Evolutionary conservation across 257 asterid species (phyloP).

Genomic region (Galeopsis tetrahit): DNA sequence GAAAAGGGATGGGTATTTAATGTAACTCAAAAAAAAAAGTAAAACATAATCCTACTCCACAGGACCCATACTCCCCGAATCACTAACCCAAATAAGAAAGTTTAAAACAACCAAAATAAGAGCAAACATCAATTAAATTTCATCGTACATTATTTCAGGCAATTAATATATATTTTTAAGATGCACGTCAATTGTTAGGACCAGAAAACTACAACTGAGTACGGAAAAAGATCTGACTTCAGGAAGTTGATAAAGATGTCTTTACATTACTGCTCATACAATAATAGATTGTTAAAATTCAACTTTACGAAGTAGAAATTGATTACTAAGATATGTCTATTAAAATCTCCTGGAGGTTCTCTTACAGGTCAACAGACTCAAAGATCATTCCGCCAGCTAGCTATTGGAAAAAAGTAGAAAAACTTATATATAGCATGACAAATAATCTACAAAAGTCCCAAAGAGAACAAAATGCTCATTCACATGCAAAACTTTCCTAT

Average conservation of each 20-base stretch:
- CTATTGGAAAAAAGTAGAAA: conserved; percentile 16
- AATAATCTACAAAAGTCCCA: conserved; percentile 14
- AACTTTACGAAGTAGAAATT: neutral
- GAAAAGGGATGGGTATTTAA: too few species aligned
- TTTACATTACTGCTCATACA: neutral
- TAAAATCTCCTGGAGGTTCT: neutral
- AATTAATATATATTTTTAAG: neutral
- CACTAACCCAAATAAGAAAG: conserved; percentile 4
- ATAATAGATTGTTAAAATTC: neutral
- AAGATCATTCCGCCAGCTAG: conserved; percentile 23
- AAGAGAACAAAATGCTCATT: conserved; percentile 22
- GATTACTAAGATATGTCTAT: neutral
- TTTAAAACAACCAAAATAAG: neutral
- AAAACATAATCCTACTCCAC: neutral
- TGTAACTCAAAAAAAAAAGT: too few species aligned
- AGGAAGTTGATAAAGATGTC: conserved; percentile 8
- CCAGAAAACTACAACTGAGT: conserved; percentile 12
- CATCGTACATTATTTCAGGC: conserved; percentile 8
- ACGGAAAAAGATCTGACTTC: neutral
- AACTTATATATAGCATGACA: neutral
- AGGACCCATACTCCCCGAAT: neutral
- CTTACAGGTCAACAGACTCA: conserved; percentile 10
- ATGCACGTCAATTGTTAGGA: neutral
- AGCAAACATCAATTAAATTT: conserved; percentile 2
- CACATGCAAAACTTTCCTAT: conserved; percentile 10